Evolutionary conservation across 441 rosid species (phyloP).

Genomic region (Lepidium campestre): DNA sequence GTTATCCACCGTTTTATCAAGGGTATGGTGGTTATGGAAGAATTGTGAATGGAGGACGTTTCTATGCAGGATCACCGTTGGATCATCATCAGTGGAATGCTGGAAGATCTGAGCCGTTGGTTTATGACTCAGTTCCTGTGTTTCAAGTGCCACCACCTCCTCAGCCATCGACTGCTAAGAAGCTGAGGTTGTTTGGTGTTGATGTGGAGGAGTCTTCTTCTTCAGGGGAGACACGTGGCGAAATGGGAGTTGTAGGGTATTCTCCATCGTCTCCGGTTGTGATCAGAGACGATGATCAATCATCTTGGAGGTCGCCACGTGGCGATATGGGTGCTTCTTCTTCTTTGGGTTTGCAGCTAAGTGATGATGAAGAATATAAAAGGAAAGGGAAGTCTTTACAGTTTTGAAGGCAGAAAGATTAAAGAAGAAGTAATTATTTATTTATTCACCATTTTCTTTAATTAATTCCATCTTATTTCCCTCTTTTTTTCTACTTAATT

Average conservation of each 20-base stretch:
- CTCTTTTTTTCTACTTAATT: not conserved
- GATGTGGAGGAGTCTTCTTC: constrained; percentile 47
- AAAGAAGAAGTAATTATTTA: not conserved
- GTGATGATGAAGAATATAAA: constrained; percentile 36
- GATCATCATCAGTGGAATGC: constrained; percentile 24
- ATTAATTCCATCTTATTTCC: not conserved
- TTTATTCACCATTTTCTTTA: not conserved
- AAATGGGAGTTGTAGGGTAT: constrained; percentile 8
- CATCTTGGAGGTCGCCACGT: constrained; percentile 16
- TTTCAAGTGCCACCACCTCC: not conserved
- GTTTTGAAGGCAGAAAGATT: constrained; percentile 38
- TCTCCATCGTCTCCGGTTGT: constrained; percentile 22
- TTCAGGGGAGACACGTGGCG: constrained; percentile 24
- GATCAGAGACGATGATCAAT: constrained; percentile 13
- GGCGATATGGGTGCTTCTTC: constrained; percentile 29
- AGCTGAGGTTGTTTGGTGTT: constrained; percentile 58
- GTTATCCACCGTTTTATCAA: constrained; percentile 5
- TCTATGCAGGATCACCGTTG: constrained; percentile 37
- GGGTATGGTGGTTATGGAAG: constrained; percentile 21
- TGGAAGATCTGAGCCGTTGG: constrained; percentile 35
- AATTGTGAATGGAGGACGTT: constrained; percentile 18
- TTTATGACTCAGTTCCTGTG: constrained; percentile 28
- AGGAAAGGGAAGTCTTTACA: constrained; percentile 63
- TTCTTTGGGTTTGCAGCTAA: constrained; percentile 18
- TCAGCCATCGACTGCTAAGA: constrained; percentile 17